Evolutionary conservation across 805 yeast species (phyloP), one percentile per base, ranked within the genome.

Genomic region (Suhomyces emberorum): DNA sequence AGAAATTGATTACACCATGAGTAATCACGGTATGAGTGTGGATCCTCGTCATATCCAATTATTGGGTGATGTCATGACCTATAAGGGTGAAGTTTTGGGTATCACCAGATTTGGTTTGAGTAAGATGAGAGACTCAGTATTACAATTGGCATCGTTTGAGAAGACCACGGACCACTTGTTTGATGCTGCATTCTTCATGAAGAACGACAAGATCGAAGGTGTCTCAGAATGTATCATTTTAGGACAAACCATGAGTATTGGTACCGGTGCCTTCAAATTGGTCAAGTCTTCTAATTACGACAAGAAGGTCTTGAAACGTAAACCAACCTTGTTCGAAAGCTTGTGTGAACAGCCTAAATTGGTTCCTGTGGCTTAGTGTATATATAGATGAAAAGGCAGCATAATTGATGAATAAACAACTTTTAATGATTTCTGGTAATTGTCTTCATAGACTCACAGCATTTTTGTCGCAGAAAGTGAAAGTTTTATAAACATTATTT

Each of bases 11-110:
- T 88, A 88, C 57, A 93, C 98, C 37, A 93, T 93, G 99, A 81
- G 95, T 57, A 88, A 88, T 64, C 98, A 93, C 71, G 99, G 99
- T 65, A 93, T 93, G 98, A 87, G 95, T 60, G 97, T 93, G 33
- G 99, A 93, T 72, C 98, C 98, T 43, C 95, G 99, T 72, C 99
- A 93, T 62, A 89, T 95, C 59, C 98, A 93, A 68, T 70, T 93
- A 31, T 69, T 93, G 46, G 98, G 98, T 47, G 99, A 93, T 63
- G 98, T 93, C 33, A 93, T 93, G 99, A 88, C 98, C 0, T 93
- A 87, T 62, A 93, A 93, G 66, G 99, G 99, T 42, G 98, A 93
- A 59, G 95, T 93, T 9, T 74, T 95, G 49, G 98, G 99, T 63
- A 93, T 93, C 57, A 93, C 99, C 2, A 78, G 99, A 67, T 93